A percentile compares a stretch with the other conserved stretches of the same genome.
These are phyloP conservation scores for Wickerhamomyces mucosus DNA, from an alignment of 805 yeast genomes.

Conservation along the genomic window DNA sequence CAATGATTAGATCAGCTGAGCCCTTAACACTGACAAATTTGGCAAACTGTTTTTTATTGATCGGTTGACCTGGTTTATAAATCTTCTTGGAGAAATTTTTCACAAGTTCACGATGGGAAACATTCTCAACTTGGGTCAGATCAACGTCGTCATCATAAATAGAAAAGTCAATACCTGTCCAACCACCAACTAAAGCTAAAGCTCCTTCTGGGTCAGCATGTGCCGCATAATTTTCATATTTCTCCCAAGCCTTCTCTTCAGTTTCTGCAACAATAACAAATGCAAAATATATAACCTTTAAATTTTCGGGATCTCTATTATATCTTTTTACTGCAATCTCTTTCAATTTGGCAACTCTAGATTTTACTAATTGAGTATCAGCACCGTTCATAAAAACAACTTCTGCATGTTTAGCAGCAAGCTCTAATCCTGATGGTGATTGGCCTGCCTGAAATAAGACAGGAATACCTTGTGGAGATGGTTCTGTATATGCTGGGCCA, in stretches of 20 bases:
- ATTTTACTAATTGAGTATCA: background rate
- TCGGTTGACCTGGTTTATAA: conserved; percentile 15
- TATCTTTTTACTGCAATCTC: conserved; percentile 22
- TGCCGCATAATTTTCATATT: no score
- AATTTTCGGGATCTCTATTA: conserved; percentile 24
- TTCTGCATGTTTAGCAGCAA: conserved; percentile 34
- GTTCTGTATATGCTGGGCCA: conserved; percentile 24
- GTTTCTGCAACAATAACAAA: conserved; percentile 27
- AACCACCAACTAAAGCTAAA: conserved; percentile 30
- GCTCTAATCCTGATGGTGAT: conserved; percentile 27
- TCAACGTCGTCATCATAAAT: conserved; percentile 25
- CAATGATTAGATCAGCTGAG: conserved; percentile 21
- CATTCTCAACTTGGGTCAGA: conserved; percentile 20
- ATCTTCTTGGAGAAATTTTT: conserved; percentile 10
- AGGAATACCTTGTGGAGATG: conserved; percentile 34
- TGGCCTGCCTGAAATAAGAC: conserved; percentile 34
- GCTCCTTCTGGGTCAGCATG: conserved; percentile 29
- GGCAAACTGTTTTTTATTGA: conserved; percentile 17
- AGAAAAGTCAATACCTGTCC: conserved; percentile 31
- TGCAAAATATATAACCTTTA: conserved; percentile 27
- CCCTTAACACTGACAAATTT: conserved; percentile 23
- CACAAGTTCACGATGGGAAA: conserved; percentile 10
- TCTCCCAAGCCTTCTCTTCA: conserved; percentile 27
- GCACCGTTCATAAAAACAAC: conserved; percentile 21
- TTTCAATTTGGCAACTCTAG: conserved; percentile 21